Evolutionary conservation across 208 protist species (phyloP).

Genomic region (Wallacemonas collosoma): DNA sequence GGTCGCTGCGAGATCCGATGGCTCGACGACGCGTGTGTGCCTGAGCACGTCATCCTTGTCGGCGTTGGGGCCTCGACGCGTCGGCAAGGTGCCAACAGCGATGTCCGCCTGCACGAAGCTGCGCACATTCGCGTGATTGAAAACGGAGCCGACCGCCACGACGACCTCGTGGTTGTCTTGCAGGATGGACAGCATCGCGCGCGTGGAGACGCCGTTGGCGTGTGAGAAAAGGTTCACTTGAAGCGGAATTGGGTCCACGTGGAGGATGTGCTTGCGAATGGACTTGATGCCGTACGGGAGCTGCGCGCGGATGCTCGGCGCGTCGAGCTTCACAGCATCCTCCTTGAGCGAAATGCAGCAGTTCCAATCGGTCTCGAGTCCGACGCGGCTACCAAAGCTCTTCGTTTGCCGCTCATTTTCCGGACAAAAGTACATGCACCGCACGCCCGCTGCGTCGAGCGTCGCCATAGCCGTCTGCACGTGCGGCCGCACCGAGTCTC

Average conservation of each 20-base stretch:
- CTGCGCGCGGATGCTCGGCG: constrained; percentile 89
- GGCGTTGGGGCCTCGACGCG: constrained; percentile 59
- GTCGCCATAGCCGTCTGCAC: constrained; percentile 73
- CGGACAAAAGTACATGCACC: constrained; percentile 93
- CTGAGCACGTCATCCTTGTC: constrained; percentile 68
- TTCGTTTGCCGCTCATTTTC: constrained; percentile 89
- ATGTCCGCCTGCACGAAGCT: constrained; percentile 93
- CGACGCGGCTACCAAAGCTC: constrained; percentile 90
- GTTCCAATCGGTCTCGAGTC: constrained; percentile 96
- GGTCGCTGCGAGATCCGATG: constrained; percentile 62
- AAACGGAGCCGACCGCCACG: constrained; percentile 88
- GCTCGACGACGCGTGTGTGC: constrained; percentile 68
- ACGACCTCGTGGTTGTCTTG: constrained; percentile 95
- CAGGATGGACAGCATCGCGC: constrained; percentile 92
- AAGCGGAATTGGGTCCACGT: constrained; percentile 94
- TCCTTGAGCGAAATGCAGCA: constrained; percentile 94
- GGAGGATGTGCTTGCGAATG: constrained; percentile 92
- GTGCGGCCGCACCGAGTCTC: constrained; percentile 84
- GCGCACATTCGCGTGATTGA: constrained; percentile 92
- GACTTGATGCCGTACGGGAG: constrained; percentile 93
- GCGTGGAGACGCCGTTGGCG: constrained; percentile 75
- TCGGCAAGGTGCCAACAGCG: constrained; percentile 87
- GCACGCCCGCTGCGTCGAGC: constrained; percentile 90
- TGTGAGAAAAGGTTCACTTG: constrained; percentile 95
- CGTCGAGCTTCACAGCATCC: constrained; percentile 80